These are phyloP conservation scores for Madurella fahalii DNA, from an alignment of 2,329 filamentous ascomycete species.

Conservation along the genomic window DNA sequence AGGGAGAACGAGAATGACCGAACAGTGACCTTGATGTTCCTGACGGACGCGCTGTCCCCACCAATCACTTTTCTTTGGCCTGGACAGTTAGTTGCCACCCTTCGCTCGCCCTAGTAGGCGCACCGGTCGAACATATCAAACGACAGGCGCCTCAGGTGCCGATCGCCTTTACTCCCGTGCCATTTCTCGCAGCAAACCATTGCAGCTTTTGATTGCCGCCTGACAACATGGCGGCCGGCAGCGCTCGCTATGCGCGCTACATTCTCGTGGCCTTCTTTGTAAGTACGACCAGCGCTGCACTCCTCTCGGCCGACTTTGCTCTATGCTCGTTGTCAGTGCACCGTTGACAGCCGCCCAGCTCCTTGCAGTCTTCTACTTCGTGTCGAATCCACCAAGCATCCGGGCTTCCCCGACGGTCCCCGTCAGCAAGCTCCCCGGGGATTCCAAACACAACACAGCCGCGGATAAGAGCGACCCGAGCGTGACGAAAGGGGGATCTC, in stretches of 20 bases:
- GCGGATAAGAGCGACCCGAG: neutral
- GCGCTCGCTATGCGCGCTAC: slow-evolving; percentile 70
- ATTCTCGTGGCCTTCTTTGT: slow-evolving; percentile 82
- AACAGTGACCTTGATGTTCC: slow-evolving; percentile 9
- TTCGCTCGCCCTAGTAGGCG: neutral
- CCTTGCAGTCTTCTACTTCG: slow-evolving; percentile 75
- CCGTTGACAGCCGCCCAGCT: slow-evolving; percentile 38
- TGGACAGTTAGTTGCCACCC: neutral
- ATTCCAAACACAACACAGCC: slow-evolving; percentile 27
- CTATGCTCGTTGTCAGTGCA: slow-evolving; percentile 5
- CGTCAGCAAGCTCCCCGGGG: neutral
- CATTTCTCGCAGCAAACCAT: neutral
- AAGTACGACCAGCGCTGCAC: slow-evolving; percentile 38
- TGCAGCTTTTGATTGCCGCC: neutral
- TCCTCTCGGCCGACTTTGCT: neutral
- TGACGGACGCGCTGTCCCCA: slow-evolving; percentile 10
- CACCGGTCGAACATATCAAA: neutral
- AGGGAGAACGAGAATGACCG: slow-evolving; percentile 6
- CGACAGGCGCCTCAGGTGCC: neutral
- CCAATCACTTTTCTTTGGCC: slow-evolving; percentile 12
- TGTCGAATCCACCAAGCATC: slow-evolving; percentile 49
- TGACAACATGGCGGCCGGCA: slow-evolving; percentile 57
- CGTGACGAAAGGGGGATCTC: slow-evolving; percentile 4
- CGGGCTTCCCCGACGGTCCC: slow-evolving; percentile 45
- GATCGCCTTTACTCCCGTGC: neutral